Evolutionary conservation across 1,284 basidiomycete genomes (phyloP).

Genomic region (Marasmius tenuissimus): DNA sequence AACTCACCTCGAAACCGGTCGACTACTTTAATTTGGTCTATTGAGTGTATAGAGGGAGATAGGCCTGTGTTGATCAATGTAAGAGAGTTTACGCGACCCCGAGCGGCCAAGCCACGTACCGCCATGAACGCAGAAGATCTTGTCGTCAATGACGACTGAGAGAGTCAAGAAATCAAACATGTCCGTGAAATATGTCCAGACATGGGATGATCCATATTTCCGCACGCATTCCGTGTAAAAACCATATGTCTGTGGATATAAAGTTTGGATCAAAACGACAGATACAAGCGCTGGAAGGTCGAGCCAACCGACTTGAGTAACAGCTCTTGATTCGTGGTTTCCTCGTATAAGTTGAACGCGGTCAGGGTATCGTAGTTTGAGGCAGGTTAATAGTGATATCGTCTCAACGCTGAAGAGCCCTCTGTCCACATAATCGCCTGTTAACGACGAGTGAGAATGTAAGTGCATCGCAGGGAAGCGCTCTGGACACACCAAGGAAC

Average conservation of each 20-base stretch:
- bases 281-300: background rate
- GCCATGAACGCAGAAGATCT: conserved; percentile 99
- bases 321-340: conserved; percentile 97
- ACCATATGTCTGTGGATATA: conserved; percentile 81
- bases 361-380: conserved; percentile 97
- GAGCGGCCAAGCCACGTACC: conserved; percentile 47
- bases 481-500: conserved; percentile 74
- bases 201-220: conserved; percentile 95
- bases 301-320: conserved; percentile 79
- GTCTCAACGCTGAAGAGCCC: conserved; percentile 98
- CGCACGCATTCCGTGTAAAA: conserved; percentile 99
- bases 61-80: conserved; percentile 55
- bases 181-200: conserved; percentile 99
- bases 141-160: conserved; percentile 97
- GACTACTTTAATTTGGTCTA: conserved; percentile 99
- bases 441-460: conserved; percentile 8
- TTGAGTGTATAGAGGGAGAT: conserved; percentile 97
- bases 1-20: conserved; percentile 90
- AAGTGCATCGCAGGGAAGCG: conserved; percentile 4
- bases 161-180: conserved; percentile 99
- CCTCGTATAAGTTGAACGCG: conserved; percentile 96
- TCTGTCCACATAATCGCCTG: conserved; percentile 97
- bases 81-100: background rate
- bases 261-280: conserved; percentile 20
- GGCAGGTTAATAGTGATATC: conserved; percentile 94